Base-by-base conservation (phyloP, 1,139 yeast species). In the Lipomyces yarrowii region DNA sequence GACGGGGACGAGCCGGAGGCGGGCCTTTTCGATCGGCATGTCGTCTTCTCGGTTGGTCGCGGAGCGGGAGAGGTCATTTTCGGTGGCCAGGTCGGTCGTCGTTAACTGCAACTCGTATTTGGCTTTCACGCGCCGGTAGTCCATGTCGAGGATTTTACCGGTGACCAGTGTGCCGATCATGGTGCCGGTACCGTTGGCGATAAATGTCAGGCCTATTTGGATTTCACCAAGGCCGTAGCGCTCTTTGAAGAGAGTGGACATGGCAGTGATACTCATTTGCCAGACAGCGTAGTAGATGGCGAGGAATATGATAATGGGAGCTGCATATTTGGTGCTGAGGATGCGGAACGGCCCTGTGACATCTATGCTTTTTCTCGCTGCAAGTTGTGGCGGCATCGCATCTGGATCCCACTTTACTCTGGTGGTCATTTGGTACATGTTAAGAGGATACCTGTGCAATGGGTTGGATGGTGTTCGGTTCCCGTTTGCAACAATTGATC, bases 401-500 rank as follows among this genome's bases (percentile, higher is more conserved):
- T 26, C 30, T 26, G 30, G 30, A 26, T 26, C 30, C 30, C 30
- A 26, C 30, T 26, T 26, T 26, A 26, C 30, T 26, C 30, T 26
- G 30, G 30, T 26, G 6, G 59, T 35, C 61, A 18, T 53, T 46
- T 18, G 23, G 23, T 21, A 32, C 67, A 37, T 15, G 21, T 35
- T 30, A 23, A 18, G 62, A 42, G 21, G 35, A 32, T 37, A 42
- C 37, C 59, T 33, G 46, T 51, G 61, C 37, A 13, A 26, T 15
- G 30, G 39, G 21, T 10, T 57, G 66, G 15, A 37, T 30, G 2
- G 56, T 23, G 32, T 42, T 4, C 30, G 30, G 76, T 2, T 15
- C 15, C 89, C 86, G 73, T 89, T 89, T 0, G 94, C 96, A 1
- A 87, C 92, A 7, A 88, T 75, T 0, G 83, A 77, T 65, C 96